Evolutionary conservation across 495 filamentous ascomycete species (phyloP).

Genomic region (Daldinia concentrica): DNA sequence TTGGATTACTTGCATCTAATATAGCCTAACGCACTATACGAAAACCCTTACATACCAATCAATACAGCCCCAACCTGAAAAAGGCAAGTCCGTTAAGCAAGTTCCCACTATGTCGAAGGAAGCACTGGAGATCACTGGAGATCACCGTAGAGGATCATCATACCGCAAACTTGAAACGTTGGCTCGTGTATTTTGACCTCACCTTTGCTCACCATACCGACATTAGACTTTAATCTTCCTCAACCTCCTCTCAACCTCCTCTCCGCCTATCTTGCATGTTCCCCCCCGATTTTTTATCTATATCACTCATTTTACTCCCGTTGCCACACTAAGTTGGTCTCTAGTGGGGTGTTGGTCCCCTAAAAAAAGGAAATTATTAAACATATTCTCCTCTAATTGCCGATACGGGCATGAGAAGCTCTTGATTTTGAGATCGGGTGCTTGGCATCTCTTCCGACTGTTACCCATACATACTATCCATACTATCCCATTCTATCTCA

Average conservation of each 20-base stretch:
- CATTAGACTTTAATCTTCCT: constrained; percentile 1
- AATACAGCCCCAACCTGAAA: background rate
- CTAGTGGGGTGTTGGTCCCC: constrained; percentile 5
- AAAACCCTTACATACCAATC: background rate
- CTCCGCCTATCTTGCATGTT: background rate
- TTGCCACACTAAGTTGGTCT: constrained; percentile 28
- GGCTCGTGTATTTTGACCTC: background rate
- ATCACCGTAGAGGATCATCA: background rate
- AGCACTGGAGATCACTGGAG: background rate
- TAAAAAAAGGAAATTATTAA: constrained; percentile 3
- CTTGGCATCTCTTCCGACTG: constrained; percentile 30
- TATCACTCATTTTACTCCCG: constrained; percentile 8
- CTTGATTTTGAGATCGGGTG: constrained; percentile 23
- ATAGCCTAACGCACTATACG: constrained; percentile 2
- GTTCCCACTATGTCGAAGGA: background rate
- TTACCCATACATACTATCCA: constrained; percentile 13
- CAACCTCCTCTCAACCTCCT: constrained; percentile 13
- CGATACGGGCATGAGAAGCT: constrained; percentile 40
- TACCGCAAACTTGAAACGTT: constrained; percentile 4
- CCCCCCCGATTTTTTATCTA: background rate
- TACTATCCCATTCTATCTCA: too few relatives aligned
- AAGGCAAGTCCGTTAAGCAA: background rate
- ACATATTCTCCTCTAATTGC: constrained; percentile 22
- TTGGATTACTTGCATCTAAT: constrained; percentile 3
- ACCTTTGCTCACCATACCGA: background rate